Evolutionary conservation across 257 asterid genomes (phyloP).

Genomic region (Scutellaria galericulata): DNA sequence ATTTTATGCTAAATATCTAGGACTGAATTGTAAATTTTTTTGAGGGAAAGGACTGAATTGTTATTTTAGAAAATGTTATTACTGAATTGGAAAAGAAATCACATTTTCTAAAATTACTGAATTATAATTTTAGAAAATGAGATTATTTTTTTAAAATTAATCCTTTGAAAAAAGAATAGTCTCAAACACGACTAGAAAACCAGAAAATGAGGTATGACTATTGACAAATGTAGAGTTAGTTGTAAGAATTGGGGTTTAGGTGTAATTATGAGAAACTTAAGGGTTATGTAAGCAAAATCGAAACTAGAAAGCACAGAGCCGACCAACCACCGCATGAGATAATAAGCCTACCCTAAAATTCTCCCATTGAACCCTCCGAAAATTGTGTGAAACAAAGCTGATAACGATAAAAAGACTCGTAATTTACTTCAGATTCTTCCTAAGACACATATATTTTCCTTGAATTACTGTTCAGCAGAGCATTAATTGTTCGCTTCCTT

Average conservation of each 20-base stretch:
- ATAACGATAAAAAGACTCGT: background rate
- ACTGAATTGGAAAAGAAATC: too few species aligned
- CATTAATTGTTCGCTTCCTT: background rate
- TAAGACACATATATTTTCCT: background rate
- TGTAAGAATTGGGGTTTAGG: background rate
- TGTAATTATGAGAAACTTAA: slow-evolving; percentile 3
- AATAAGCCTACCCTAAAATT: slow-evolving; percentile 28
- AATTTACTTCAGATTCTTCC: background rate
- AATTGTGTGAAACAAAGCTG: background rate
- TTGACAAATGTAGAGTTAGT: background rate
- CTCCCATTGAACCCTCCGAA: slow-evolving; percentile 15
- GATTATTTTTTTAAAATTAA: too few species aligned
- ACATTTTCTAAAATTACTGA: too few species aligned
- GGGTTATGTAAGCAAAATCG: background rate
- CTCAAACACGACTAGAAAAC: too few species aligned
- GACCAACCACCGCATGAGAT: background rate
- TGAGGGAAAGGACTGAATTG: too few species aligned
- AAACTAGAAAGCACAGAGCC: background rate
- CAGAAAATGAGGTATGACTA: background rate
- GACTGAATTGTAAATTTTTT: too few species aligned
- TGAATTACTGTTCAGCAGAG: background rate
- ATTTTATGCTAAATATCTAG: too few species aligned
- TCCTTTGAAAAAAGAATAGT: too few species aligned
- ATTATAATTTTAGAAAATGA: too few species aligned
- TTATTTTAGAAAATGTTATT: too few species aligned